These are phyloP conservation scores for Teratosphaeria zuluensis DNA, from an alignment of 2,329 filamentous ascomycete genomes.

Conservation along the genomic window DNA sequence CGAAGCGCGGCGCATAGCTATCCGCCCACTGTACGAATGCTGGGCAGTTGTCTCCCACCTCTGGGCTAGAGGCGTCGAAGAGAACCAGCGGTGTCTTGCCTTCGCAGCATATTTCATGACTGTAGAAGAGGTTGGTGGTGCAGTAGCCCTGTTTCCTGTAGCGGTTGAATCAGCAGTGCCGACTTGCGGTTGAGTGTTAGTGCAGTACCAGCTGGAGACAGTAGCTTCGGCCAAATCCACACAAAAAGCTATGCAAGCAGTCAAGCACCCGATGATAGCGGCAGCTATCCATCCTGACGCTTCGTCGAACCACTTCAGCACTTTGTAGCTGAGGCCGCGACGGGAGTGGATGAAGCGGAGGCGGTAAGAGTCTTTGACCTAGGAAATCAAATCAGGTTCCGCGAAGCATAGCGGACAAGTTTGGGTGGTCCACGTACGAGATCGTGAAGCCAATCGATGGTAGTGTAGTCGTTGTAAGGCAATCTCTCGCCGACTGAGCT, in stretches of 20 bases:
- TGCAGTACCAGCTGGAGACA: slow-evolving; percentile 26
- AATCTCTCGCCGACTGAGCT: slow-evolving; percentile 45
- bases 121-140: slow-evolving; percentile 34
- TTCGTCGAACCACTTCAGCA: slow-evolving; percentile 38
- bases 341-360: slow-evolving; percentile 36
- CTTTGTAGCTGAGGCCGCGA: slow-evolving; percentile 32
- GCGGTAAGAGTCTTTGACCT: slow-evolving; percentile 50
- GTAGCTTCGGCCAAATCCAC: slow-evolving; percentile 48
- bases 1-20: slow-evolving; percentile 34
- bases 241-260: slow-evolving; percentile 45
- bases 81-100: slow-evolving; percentile 22
- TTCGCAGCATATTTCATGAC: slow-evolving; percentile 42
- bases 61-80: slow-evolving; percentile 6
- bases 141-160: slow-evolving; percentile 51
- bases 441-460: slow-evolving; percentile 54
- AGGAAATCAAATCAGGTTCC: not conserved
- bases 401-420: not conserved
- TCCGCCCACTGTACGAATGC: slow-evolving; percentile 37
- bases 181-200: not conserved
- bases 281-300: slow-evolving; percentile 49
- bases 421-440: slow-evolving; percentile 28
- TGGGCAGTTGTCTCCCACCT: slow-evolving; percentile 26
- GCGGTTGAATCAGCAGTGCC: not conserved
- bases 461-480: slow-evolving; percentile 53
- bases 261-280: slow-evolving; percentile 44